Conservation (phyloP, 306 rosid genomes). For the Betula pendula region DNA sequence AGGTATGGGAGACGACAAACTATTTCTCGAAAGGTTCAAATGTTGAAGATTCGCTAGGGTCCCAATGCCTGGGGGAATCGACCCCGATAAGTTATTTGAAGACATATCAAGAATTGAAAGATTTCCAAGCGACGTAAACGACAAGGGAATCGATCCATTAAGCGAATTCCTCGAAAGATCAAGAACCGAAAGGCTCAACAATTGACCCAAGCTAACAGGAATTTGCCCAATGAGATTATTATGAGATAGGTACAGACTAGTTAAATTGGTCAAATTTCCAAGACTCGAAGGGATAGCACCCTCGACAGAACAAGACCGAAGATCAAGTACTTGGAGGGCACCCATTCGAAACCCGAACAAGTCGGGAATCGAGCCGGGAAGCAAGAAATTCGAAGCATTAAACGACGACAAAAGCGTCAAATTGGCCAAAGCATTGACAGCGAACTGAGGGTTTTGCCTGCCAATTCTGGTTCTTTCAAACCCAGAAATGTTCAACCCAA, state of each 20-base stretch:
- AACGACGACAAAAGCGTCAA: constrained; percentile 61
- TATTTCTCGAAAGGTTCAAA: constrained; percentile 76
- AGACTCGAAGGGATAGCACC: constrained; percentile 64
- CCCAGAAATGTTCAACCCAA: constrained; percentile 78
- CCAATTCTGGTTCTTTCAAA: constrained; percentile 79
- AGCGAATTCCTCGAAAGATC: constrained; percentile 67
- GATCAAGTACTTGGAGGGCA: constrained; percentile 71
- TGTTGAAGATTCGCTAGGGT: constrained; percentile 53
- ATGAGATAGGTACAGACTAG: constrained; percentile 57
- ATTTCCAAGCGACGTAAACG: constrained; percentile 51
- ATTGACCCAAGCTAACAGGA: constrained; percentile 63
- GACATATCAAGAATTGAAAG: constrained; percentile 73
- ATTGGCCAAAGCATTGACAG: constrained; percentile 69
- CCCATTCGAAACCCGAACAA: constrained; percentile 60
- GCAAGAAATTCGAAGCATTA: constrained; percentile 80
- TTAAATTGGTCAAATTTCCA: constrained; percentile 70
- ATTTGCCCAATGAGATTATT: constrained; percentile 65
- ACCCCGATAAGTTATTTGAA: constrained; percentile 54
- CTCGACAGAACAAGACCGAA: constrained; percentile 64
- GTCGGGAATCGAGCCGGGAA: constrained; percentile 73
- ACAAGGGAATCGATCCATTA: constrained; percentile 52
- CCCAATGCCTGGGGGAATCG: constrained; percentile 59
- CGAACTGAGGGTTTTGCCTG: constrained; percentile 64
- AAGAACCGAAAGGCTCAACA: constrained; percentile 57
- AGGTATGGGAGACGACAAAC: constrained; percentile 61